Percentiles rank a stretch among this genome's conserved stretches.
Evolutionary conservation across 208 protist species (phyloP).

Genomic region (Leishmania tropica): DNA sequence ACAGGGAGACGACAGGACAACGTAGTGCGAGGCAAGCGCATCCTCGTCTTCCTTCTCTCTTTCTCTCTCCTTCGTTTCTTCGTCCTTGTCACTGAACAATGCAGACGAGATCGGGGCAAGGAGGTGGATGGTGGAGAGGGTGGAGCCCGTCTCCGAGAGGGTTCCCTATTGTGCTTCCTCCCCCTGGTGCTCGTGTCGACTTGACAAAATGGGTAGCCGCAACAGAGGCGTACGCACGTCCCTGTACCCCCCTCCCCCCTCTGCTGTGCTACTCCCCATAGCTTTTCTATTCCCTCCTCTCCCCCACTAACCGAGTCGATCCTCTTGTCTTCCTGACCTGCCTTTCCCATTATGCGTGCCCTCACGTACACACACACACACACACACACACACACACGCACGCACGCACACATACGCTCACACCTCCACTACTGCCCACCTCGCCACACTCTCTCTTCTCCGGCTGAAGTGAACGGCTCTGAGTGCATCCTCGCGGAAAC

Average conservation of each 20-base stretch:
- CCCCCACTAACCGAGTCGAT: not conserved
- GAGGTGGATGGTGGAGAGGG: not conserved
- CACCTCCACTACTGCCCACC: not conserved
- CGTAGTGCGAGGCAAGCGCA: not conserved
- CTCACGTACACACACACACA: not conserved
- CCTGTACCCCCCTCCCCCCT: not conserved
- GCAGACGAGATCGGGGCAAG: not conserved
- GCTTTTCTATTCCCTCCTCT: not conserved
- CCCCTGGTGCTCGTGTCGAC: too few species aligned
- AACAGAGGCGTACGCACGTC: not conserved
- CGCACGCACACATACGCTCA: not conserved
- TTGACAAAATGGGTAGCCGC: not conserved
- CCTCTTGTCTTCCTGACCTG: not conserved
- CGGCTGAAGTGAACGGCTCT: not conserved
- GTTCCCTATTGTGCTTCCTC: not conserved
- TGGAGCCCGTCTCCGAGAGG: not conserved
- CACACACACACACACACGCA: not conserved
- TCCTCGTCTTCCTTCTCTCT: not conserved
- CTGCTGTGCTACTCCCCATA: not conserved
- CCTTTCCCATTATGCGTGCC: not conserved
- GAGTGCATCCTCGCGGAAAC: slow-evolving; percentile 1
- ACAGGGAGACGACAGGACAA: not conserved
- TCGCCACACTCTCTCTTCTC: not conserved
- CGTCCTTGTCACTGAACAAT: not conserved
- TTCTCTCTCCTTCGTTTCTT: not conserved